A percentile compares a stretch with the other conserved stretches of the same genome.
These are phyloP conservation scores for Populus euphratica DNA, from an alignment of 345 rosid species.

Conservation along the genomic window DNA sequence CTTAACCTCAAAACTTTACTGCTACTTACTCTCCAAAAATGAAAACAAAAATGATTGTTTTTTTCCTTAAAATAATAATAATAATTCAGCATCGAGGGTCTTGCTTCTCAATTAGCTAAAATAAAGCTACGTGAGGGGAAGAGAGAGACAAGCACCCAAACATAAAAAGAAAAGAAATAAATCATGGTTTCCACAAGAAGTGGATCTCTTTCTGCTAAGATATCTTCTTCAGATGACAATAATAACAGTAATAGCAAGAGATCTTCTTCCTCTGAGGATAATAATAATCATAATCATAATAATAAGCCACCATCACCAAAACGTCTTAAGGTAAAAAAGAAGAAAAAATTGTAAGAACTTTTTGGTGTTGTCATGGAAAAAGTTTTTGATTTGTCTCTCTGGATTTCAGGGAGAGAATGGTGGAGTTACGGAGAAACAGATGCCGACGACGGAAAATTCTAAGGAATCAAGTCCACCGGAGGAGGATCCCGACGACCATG, in stretches of 20 bases:
- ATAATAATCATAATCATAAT: slow-evolving; percentile 6
- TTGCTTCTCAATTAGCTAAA: neutral
- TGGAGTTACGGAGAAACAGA: slow-evolving; percentile 43
- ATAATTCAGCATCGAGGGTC: neutral
- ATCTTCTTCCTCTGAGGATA: slow-evolving; percentile 32
- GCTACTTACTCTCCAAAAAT: neutral
- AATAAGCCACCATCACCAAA: slow-evolving; percentile 56
- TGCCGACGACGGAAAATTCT: slow-evolving; percentile 47
- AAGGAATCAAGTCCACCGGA: slow-evolving; percentile 52
- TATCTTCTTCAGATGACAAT: slow-evolving; percentile 18
- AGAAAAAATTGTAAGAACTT: neutral
- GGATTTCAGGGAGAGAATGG: slow-evolving; percentile 54
- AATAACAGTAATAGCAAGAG: slow-evolving; percentile 44
- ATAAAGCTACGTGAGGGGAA: neutral
- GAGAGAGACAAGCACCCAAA: neutral
- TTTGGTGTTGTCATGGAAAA: slow-evolving; percentile 19
- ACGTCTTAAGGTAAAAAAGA: slow-evolving; percentile 58
- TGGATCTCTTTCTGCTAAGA: slow-evolving; percentile 70
- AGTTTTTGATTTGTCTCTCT: slow-evolving; percentile 12
- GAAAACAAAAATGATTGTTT: neutral
- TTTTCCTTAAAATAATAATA: neutral
- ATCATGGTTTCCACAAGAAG: slow-evolving; percentile 86
- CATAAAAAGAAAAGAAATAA: slow-evolving; percentile 23
- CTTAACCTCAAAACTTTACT: neutral
- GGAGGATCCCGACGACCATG: slow-evolving; percentile 56